Base-by-base conservation (phyloP, 768 basidiomycete genomes). In the Suillus brevipes region DNA sequence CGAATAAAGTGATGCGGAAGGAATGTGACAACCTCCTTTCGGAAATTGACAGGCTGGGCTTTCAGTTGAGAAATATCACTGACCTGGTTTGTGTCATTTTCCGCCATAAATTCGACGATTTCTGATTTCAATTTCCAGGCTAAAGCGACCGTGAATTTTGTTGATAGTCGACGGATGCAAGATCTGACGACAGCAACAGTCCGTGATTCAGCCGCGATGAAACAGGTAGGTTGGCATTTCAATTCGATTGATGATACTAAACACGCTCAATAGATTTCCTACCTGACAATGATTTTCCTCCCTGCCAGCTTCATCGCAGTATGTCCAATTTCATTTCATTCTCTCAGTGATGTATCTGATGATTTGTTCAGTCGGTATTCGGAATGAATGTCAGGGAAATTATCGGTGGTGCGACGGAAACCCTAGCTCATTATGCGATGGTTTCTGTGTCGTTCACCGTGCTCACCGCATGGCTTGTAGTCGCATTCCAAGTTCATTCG, bases 211-310 rank as follows among this genome's bases (percentile, higher is more conserved):
- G 31, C 64, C 40, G 56, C 66, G 10, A 67, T 67, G 66, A 69
- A 78, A 55, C 74, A 68, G 70, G 73, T 72, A 36, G 18, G 67
- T 49, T 18, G 9, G 6, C 20, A 36, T 28, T 36, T 1, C 52
- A 52, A 42, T 43, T 38, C 55, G 36, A 25, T 34, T 31, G 25
- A 12, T 23, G 25, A 42, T 7, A 36, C 50, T 71, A 14, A 74
- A 13, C n/a, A 12, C 3, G 6, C 18, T 38, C 34, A 9, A 64
- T 81, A 86, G 71, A 80, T 88, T 36, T 77, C 82, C 0, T 86
- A 85, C 63, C 71, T 89, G 8, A 83, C 86, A 0, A 84, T 85
- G 84, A 64, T 84, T 36, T 89, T 86, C 72, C 77, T 88, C 23
- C 86, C 87, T 1, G 82, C 83, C 10, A 77, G 80, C 13, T 85